These are phyloP conservation scores for Paraphaeosphaeria minitans DNA, from an alignment of 2,329 filamentous ascomycete species.

Conservation along the genomic window DNA sequence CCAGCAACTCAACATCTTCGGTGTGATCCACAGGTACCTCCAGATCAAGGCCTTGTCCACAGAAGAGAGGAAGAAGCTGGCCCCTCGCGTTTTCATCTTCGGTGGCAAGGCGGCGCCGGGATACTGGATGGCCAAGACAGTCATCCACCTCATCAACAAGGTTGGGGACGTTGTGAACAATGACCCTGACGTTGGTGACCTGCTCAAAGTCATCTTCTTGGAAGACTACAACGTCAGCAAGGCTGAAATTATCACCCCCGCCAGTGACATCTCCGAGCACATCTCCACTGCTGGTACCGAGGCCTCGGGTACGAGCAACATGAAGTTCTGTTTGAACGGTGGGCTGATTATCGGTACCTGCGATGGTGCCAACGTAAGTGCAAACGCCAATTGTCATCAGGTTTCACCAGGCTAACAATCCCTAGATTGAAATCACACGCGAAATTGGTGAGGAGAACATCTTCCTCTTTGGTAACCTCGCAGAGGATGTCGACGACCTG, in stretches of 20 bases:
- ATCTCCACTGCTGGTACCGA: constrained; percentile 98
- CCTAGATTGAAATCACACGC: constrained; percentile 90
- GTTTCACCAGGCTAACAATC: constrained; percentile 4
- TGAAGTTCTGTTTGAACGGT: constrained; percentile 99
- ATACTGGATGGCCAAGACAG: constrained; percentile 99
- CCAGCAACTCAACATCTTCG: constrained; percentile 98
- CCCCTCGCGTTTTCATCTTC: constrained; percentile 91
- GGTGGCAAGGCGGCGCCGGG: constrained; percentile 97
- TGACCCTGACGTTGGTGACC: constrained; percentile 87
- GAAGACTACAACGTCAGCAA: constrained; percentile 99
- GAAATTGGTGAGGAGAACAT: constrained; percentile 97
- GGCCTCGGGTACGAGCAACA: constrained; percentile 88
- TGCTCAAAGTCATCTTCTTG: constrained; percentile 95
- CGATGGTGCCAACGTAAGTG: constrained; percentile 90
- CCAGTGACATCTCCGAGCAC: constrained; percentile 96
- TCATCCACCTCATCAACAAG: constrained; percentile 94
- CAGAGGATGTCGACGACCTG: constrained; percentile 95
- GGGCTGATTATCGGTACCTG: constrained; percentile 97
- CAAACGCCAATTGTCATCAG: background rate
- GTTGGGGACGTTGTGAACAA: constrained; percentile 91
- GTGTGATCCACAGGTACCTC: constrained; percentile 93
- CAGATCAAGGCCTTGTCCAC: constrained; percentile 82
- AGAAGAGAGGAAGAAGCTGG: constrained; percentile 83
- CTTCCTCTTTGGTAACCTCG: constrained; percentile 95
- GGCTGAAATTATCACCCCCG: constrained; percentile 93